phyloP scores from a whole-genome alignment of 768 basidiomycete species.

The Gyrodon lividus region DNA sequence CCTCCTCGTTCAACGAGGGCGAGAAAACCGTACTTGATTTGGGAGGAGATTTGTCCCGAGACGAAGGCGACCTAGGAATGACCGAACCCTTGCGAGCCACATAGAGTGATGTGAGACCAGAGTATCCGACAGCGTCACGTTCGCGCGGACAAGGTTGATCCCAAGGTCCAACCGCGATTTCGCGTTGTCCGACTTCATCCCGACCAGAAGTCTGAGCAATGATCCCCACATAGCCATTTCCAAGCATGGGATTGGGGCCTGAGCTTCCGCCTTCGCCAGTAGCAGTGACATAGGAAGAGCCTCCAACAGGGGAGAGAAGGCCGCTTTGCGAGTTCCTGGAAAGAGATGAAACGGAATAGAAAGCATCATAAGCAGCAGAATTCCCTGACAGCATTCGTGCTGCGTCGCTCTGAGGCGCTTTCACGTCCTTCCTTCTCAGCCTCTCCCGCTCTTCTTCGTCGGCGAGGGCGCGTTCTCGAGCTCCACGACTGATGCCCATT shows the following conservation, averaged over 20 bases:
- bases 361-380: conserved; percentile 69
- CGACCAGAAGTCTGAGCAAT: conserved; percentile 26
- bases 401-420: conserved; percentile 37
- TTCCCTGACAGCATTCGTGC: conserved; percentile 40
- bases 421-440: conserved; percentile 53
- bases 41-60: conserved; percentile 27
- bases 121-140: conserved; percentile 24
- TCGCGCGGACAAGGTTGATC: conserved; percentile 34
- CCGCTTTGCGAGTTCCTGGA: conserved; percentile 27
- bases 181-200: conserved; percentile 25
- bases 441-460: conserved; percentile 54
- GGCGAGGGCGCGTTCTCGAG: conserved; percentile 62
- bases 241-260: conserved; percentile 21
- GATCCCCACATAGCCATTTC: conserved; percentile 24
- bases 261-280: conserved; percentile 14
- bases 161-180: conserved; percentile 30
- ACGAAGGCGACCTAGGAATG: conserved; percentile 26
- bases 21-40: conserved; percentile 23
- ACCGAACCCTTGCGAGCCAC: conserved; percentile 23
- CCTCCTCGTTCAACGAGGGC: conserved; percentile 25
- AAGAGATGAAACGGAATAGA: conserved; percentile 56
- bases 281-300: conserved; percentile 7
- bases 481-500: conserved; percentile 42
- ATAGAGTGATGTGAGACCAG: conserved; percentile 28
- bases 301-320: conserved; percentile 20